Base-by-base conservation (phyloP, 2,329 filamentous ascomycete species). In the Diaporthe ilicicola region DNA sequence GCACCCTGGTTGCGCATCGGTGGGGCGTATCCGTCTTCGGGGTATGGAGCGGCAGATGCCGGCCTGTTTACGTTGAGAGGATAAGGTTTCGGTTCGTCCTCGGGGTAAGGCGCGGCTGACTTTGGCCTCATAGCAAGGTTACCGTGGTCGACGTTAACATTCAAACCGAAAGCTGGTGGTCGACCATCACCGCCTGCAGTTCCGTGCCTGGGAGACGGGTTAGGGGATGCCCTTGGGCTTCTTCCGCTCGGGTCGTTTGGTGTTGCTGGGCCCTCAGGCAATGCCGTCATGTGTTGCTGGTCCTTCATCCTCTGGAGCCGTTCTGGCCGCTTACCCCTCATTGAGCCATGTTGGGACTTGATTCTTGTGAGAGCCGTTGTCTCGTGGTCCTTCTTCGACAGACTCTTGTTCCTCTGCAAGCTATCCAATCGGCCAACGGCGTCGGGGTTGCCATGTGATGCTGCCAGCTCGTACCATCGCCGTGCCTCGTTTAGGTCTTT, bases 371-470 rank as follows among this genome's bases (percentile, higher is more conserved):
- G 90, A 0, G 96, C 95, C 51, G 97, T 92, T 69, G 94, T 94
- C 81, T 98, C 95, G 79, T 99, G 96, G 77, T 98, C 96, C 75
- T 92, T 89, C 82, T 95, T 95, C 2, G 94, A 97, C 56, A 98
- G 85, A 4, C 93, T 93, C 81, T 94, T 94, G 69, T 94, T 92
- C 76, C 93, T 90, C 56, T 90, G 91, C 66, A 99, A 91, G 64
- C 93, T 94, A 61, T 97, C 93, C 70, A 99, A 90, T 53, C 96
- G 90, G 55, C 88, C 89, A 61, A 90, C 84, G 15, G 96, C 96
- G 81, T 99, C 96, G 76, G 93, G 93, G 81, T 98, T 99, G 44
- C 95, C 96, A 77, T 95, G 94, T 39, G 93, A 92, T 37, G 94
- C 93, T 9, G 96, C 95, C 77, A 94, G 91, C 75, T 93, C 90